Percentiles rank a stretch among this genome's conserved stretches.
These are phyloP conservation scores for Chalciporus pseudorubinellus DNA, from an alignment of 768 basidiomycete genomes.

Conservation along the genomic window DNA sequence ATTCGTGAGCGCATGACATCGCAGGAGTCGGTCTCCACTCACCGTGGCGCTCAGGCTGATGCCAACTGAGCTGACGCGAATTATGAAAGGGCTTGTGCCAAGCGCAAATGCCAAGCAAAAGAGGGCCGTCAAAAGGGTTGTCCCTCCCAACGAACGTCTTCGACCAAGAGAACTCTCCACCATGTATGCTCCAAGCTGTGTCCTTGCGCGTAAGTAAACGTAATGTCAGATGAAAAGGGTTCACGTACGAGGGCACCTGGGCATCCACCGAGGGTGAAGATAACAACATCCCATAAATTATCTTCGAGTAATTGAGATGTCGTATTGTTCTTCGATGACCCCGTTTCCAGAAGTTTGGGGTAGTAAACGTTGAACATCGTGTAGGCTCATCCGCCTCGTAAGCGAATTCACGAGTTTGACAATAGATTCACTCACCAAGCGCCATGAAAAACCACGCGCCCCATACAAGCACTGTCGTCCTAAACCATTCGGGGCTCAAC, in stretches of 20 bases:
- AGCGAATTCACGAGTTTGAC: not conserved
- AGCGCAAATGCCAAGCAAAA: constrained; percentile 70
- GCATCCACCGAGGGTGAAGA: constrained; percentile 81
- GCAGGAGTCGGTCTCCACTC: not conserved
- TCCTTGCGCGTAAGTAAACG: not conserved
- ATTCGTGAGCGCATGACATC: not conserved
- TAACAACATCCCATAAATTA: constrained; percentile 81
- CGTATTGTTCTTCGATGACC: constrained; percentile 14
- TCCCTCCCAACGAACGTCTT: constrained; percentile 68
- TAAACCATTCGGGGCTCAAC: constrained; percentile 70
- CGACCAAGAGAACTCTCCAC: constrained; percentile 70
- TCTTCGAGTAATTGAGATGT: constrained; percentile 50
- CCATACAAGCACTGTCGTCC: constrained; percentile 81
- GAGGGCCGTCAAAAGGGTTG: constrained; percentile 71
- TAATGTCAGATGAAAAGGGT: not conserved
- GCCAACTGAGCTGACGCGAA: constrained; percentile 69
- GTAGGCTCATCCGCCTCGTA: constrained; percentile 48
- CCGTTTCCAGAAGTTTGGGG: constrained; percentile 77
- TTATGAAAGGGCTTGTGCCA: constrained; percentile 54
- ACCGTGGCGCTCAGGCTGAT: constrained; percentile 73
- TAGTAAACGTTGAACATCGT: constrained; percentile 94
- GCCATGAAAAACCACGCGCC: constrained; percentile 72
- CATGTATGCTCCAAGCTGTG: constrained; percentile 80
- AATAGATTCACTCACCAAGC: constrained; percentile 51
- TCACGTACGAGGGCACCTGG: constrained; percentile 74